These are phyloP conservation scores for Cenococcum geophilum DNA, from an alignment of 495 filamentous ascomycete species.

Conservation along the genomic window DNA sequence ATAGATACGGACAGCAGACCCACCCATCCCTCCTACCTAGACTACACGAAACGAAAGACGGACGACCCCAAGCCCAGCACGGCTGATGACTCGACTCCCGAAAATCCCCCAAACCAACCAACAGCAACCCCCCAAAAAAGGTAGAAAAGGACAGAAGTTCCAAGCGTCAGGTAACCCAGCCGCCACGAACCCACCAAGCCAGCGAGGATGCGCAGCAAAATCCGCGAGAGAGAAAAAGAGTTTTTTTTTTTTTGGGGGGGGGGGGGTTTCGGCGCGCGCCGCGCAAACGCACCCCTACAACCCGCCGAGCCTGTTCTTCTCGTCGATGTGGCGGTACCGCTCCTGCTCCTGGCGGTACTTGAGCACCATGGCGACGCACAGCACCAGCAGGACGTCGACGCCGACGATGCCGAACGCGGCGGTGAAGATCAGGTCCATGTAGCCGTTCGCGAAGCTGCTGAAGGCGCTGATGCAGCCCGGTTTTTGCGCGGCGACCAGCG, in stretches of 20 bases:
- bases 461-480: constrained; percentile 59
- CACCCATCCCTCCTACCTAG: background rate
- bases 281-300: too few species aligned
- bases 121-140: background rate
- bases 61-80: background rate
- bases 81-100: background rate
- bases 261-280: too few species aligned
- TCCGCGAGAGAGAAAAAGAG: too few species aligned
- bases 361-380: constrained; percentile 61
- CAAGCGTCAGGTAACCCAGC: too few species aligned
- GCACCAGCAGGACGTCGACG: constrained; percentile 56
- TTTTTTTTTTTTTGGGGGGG: too few species aligned
- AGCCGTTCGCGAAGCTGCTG: constrained; percentile 57
- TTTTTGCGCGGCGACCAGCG: constrained; percentile 58
- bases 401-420: constrained; percentile 69
- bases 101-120: background rate
- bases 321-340: constrained; percentile 64
- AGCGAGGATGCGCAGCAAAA: too few species aligned
- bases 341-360: constrained; percentile 66
- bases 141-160: too few species aligned
- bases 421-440: constrained; percentile 67
- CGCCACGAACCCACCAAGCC: too few species aligned
- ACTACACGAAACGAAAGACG: background rate
- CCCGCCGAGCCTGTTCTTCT: constrained; percentile 47
- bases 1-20: too few species aligned